Percentiles rank a stretch among this genome's conserved stretches.
phyloP scores from a whole-genome alignment of 2,329 filamentous ascomycete genomes.

The Whalleya microplaca region DNA sequence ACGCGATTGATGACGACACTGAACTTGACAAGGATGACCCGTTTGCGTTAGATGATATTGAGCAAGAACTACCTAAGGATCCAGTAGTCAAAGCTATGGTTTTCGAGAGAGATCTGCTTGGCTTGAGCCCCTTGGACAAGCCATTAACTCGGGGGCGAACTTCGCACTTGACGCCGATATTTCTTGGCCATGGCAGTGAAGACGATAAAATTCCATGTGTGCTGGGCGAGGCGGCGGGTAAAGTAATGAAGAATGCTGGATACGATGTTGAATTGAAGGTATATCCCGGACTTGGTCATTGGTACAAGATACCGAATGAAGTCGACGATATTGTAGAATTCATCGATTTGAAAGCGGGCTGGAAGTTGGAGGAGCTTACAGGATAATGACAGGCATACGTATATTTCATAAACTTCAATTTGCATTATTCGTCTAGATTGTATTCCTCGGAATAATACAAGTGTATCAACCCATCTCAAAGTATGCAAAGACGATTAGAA shows the following conservation, averaged over 20 bases:
- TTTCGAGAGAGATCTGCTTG: slow-evolving; percentile 40
- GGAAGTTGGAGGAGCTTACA: no score
- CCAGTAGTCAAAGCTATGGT: slow-evolving; percentile 31
- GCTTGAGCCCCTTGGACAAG: slow-evolving; percentile 14
- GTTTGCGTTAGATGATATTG: slow-evolving; percentile 14
- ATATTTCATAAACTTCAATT: no score
- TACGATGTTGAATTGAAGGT: slow-evolving; percentile 43
- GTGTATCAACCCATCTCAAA: no score
- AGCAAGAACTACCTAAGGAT: slow-evolving; percentile 7
- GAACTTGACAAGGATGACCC: slow-evolving; percentile 13
- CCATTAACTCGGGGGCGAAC: slow-evolving; percentile 8
- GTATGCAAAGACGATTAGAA: no score
- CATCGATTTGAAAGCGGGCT: slow-evolving; percentile 10
- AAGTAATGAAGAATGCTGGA: slow-evolving; percentile 37
- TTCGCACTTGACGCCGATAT: slow-evolving; percentile 41
- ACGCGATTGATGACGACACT: slow-evolving; percentile 21
- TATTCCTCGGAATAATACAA: no score
- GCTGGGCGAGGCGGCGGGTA: slow-evolving; percentile 38
- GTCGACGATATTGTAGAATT: slow-evolving; percentile 50
- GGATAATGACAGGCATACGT: no score
- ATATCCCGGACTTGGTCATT: slow-evolving; percentile 48
- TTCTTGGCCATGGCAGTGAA: slow-evolving; percentile 46
- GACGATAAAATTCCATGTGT: slow-evolving; percentile 43
- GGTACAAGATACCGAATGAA: slow-evolving; percentile 53
- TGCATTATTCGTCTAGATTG: no score